Percentiles rank a stretch among this genome's conserved stretches.
Conservation (phyloP, 768 basidiomycete genomes). For the Tricholoma sp. region DNA sequence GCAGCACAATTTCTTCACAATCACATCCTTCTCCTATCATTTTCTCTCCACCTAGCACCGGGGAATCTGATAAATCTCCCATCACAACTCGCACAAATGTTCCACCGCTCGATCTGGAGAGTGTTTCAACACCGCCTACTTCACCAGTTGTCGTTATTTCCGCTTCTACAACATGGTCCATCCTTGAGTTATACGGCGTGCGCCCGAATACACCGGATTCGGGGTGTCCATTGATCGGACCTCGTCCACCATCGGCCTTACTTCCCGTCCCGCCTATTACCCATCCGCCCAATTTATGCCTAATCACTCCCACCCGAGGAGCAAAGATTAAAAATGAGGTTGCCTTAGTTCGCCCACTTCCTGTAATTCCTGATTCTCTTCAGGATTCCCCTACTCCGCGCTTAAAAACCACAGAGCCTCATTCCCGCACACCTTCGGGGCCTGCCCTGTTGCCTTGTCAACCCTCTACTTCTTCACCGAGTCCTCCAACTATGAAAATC, state of each 20-base stretch:
- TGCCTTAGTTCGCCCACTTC: conserved; percentile 12
- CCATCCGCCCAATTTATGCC: not conserved
- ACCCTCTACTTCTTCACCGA: not conserved
- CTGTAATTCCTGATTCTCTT: conserved; percentile 9
- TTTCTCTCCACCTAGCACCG: not conserved
- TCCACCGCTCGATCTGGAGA: conserved; percentile 9
- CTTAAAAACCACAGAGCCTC: not conserved
- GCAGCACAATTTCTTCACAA: conserved; percentile 7
- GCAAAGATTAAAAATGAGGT: conserved; percentile 1
- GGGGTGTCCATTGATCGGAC: conserved; percentile 5
- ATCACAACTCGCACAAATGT: not conserved
- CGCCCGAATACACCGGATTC: conserved; percentile 9
- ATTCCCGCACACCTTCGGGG: not conserved
- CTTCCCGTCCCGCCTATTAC: conserved; percentile 7
- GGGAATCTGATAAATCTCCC: not conserved
- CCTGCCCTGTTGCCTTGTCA: not conserved
- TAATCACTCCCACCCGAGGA: conserved; percentile 1
- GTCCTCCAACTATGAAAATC: not conserved
- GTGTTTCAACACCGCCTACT: not conserved
- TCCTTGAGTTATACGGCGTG: conserved; percentile 18
- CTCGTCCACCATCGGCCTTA: conserved; percentile 8
- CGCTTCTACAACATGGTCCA: conserved; percentile 20
- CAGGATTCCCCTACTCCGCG: not conserved
- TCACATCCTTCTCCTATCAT: conserved; percentile 9
- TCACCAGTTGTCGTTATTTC: conserved; percentile 13